These are phyloP conservation scores for Wickerhamomyces silvicola DNA, from an alignment of 805 yeast species.

Conservation along the genomic window DNA sequence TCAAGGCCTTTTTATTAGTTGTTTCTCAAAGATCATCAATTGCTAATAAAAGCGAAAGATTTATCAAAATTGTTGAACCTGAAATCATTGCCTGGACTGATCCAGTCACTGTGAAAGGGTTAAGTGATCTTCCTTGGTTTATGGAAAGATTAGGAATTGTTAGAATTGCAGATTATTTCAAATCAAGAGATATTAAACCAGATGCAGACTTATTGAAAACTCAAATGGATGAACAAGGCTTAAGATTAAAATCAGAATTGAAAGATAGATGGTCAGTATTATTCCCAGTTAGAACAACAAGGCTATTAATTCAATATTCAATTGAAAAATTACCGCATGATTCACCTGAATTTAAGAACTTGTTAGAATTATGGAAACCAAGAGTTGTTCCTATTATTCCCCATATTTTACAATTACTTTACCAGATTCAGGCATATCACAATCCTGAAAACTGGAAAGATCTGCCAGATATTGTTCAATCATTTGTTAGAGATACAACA, in stretches of 20 bases:
- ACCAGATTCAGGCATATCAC: constrained; percentile 91
- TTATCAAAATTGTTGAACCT: constrained; percentile 86
- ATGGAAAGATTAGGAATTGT: constrained; percentile 97
- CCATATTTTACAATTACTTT: constrained; percentile 76
- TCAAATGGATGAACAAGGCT: constrained; percentile 87
- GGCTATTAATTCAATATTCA: constrained; percentile 91
- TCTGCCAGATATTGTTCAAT: constrained; percentile 82
- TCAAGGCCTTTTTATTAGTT: constrained; percentile 84
- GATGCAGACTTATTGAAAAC: constrained; percentile 68
- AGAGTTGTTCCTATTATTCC: constrained; percentile 89
- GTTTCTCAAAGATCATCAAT: constrained; percentile 83
- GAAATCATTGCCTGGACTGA: constrained; percentile 91
- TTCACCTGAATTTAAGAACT: constrained; percentile 59
- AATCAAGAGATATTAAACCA: constrained; percentile 72
- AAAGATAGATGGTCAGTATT: constrained; percentile 90
- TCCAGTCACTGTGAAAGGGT: constrained; percentile 82
- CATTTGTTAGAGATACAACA: constrained; percentile 84
- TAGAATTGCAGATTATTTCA: constrained; percentile 85
- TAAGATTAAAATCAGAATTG: constrained; percentile 63
- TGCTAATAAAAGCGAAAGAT: constrained; percentile 67
- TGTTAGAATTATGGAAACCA: constrained; percentile 85
- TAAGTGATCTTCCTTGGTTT: constrained; percentile 90
- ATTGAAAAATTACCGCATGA: constrained; percentile 84
- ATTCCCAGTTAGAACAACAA: constrained; percentile 92
- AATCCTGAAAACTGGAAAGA: constrained; percentile 89